Base-by-base conservation (phyloP, 495 filamentous ascomycete species). In the Glarea lozoyensis region DNA sequence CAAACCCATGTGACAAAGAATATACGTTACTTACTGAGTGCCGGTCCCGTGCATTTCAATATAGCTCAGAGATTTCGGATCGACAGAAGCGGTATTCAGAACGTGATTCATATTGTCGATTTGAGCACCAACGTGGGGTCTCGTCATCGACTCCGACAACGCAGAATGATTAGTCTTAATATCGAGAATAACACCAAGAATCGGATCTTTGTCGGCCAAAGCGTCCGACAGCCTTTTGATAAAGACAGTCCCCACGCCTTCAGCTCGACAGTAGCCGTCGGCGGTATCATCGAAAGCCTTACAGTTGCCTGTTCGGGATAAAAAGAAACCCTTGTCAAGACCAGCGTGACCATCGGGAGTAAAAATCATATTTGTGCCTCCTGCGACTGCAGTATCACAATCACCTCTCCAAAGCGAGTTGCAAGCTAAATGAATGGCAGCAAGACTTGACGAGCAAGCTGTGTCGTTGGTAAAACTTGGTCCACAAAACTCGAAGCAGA, bases 31-130 rank as follows among this genome's bases (percentile, higher is more conserved):
- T n/a, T n/a, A n/a, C 54, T 87, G 83, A 0, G 86, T 90, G 9
- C 86, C 86, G 0, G 87, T 92, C 12, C 86, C 86, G 55, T 93
- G 86, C 76, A 88, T 86, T 56, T 93, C 86, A 11, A 92, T 75
- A 49, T 90, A 92, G 62, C 79, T 79, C n/a, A 90, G 62, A 37
- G 86, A 79, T 42, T 73, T 70, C 2, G 86, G 80, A 43, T 86
- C 73, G 1, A 82, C 66, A 32, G 79, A 72, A 7, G 81, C 76
- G 17, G 82, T 69, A 32, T 81, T 73, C 10, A 89, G 65, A 33
- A 90, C 73, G 75, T 1, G 72, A 73, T 56, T 82, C 78, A 23
- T 83, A 79, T 27, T 80, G 74, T 0, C 81, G 84, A 49, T 53
- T 17, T 53, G 50, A 60, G 46, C 39, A 45, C 76, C 73, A 10